Conservation (phyloP, 306 rosid species). For the Bauhinia variegata region DNA sequence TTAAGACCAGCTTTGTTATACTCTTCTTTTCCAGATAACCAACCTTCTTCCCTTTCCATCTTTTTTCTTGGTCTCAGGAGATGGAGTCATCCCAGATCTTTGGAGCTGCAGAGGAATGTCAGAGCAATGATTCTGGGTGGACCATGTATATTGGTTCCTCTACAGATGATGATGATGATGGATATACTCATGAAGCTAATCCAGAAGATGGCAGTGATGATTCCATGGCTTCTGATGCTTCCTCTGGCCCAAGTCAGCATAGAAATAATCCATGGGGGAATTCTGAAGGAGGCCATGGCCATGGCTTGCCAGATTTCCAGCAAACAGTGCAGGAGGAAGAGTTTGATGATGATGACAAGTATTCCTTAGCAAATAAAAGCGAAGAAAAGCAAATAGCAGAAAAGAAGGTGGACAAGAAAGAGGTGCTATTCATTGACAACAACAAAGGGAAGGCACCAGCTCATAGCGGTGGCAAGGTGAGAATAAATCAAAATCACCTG, state of each 20-base stretch:
- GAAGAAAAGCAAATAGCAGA: slow-evolving; percentile 41
- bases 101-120: slow-evolving; percentile 81
- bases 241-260: slow-evolving; percentile 74
- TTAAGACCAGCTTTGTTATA: slow-evolving; percentile 17
- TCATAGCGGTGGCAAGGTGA: slow-evolving; percentile 47
- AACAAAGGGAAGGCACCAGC: slow-evolving; percentile 40
- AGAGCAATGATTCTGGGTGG: slow-evolving; percentile 99
- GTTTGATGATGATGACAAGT: slow-evolving; percentile 37
- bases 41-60: slow-evolving; percentile 1
- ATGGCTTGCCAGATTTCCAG: slow-evolving; percentile 29
- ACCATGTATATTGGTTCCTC: slow-evolving; percentile 90
- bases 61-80: slow-evolving; percentile 21
- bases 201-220: slow-evolving; percentile 74
- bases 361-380: slow-evolving; percentile 35
- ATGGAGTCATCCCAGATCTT: slow-evolving; percentile 68
- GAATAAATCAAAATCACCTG: slow-evolving; percentile 39
- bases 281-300: slow-evolving; percentile 8
- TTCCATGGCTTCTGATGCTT: slow-evolving; percentile 99
- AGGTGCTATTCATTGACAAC: slow-evolving; percentile 15
- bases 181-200: slow-evolving; percentile 17
- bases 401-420: slow-evolving; percentile 44
- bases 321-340: too few species aligned
- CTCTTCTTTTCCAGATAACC: background rate
- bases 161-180: slow-evolving; percentile 43
- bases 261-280: slow-evolving; percentile 27